phyloP scores from a whole-genome alignment of 2,329 filamentous ascomycete genomes.

The Monilinia fructigena region DNA sequence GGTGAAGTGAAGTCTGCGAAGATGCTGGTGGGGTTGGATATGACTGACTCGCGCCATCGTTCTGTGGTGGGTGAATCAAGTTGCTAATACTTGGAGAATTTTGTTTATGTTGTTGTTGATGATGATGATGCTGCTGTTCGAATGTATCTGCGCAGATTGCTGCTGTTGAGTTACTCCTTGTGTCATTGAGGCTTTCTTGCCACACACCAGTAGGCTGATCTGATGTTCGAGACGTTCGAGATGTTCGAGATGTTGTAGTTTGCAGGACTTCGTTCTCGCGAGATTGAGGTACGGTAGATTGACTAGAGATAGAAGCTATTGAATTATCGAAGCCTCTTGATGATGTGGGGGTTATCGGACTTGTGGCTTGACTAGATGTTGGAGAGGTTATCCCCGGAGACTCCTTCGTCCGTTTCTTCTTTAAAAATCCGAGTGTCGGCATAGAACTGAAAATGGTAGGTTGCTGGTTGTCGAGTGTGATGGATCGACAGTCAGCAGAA shows the following conservation, averaged over 20 bases:
- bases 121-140: constrained; percentile 38
- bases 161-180: constrained; percentile 39
- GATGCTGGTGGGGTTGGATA: constrained; percentile 33
- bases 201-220: constrained; percentile 37
- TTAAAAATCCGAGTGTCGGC: constrained; percentile 94
- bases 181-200: constrained; percentile 39
- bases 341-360: constrained; percentile 59
- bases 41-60: constrained; percentile 46
- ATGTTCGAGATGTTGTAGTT: constrained; percentile 34
- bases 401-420: constrained; percentile 98
- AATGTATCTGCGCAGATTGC: constrained; percentile 35
- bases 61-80: constrained; percentile 68
- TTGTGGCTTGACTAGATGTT: constrained; percentile 63
- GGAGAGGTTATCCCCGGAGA: constrained; percentile 65
- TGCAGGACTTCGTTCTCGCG: constrained; percentile 34
- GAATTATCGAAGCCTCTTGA: constrained; percentile 49
- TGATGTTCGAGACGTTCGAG: constrained; percentile 29
- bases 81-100: constrained; percentile 81
- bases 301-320: constrained; percentile 44
- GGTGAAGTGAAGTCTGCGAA: constrained; percentile 18
- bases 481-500: constrained; percentile 34
- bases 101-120: constrained; percentile 46
- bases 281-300: constrained; percentile 39
- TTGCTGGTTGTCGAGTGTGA: constrained; percentile 34
- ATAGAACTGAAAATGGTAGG: constrained; percentile 51